Base-by-base conservation (phyloP, 352 stramenopile genomes). In the Globisporangium solare region DNA sequence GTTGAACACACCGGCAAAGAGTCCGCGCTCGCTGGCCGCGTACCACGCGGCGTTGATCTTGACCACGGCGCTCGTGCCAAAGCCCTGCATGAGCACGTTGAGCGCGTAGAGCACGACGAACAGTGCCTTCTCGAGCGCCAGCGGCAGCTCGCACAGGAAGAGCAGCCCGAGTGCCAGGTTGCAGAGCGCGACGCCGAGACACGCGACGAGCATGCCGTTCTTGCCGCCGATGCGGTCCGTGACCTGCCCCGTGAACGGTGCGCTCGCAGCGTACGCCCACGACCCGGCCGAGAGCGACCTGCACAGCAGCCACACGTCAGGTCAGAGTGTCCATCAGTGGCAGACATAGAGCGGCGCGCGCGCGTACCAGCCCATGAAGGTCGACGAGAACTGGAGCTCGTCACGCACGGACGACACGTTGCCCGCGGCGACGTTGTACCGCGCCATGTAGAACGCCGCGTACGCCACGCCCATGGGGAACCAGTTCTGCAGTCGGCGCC, bases 11-110 rank as follows among this genome's bases (percentile, higher is more conserved):
- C 78, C 81, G 0, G 81, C 67, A 59, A 91, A 91, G 42, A 88
- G 63, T 0, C 81, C 78, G 20, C 78, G 74, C 66, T 91, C 81
- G 51, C 57, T 86, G 4, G 74, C 65, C 17, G 64, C 31, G 61
- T 89, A 91, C 81, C 81, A 89, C 51, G 76, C 79, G 0, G 76
- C 81, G 47, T 91, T 89, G 64, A 91, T 91, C 68, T 91, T 91
- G n/a, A 91, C 78, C n/a, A 88, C 81, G 31, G 76, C 81, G 54
- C 81, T 91, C 15, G 78, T 88, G n/a, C 81, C 81, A 45, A 89
- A 91, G 31, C 78, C 76, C 53, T 91, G 81, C 42, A 91, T 70
- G 21, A 88, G 71, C 21, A 87, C 70, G 51, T 91, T 91, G 7
- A 63, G 39, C 0, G 81, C 78, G 60, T 88, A 91, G 20, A 91